A percentile compares a stretch with the other conserved stretches of the same genome.
These are phyloP conservation scores for Colletotrichum sp. DNA, from an alignment of 2,329 filamentous ascomycete species.

Conservation along the genomic window DNA sequence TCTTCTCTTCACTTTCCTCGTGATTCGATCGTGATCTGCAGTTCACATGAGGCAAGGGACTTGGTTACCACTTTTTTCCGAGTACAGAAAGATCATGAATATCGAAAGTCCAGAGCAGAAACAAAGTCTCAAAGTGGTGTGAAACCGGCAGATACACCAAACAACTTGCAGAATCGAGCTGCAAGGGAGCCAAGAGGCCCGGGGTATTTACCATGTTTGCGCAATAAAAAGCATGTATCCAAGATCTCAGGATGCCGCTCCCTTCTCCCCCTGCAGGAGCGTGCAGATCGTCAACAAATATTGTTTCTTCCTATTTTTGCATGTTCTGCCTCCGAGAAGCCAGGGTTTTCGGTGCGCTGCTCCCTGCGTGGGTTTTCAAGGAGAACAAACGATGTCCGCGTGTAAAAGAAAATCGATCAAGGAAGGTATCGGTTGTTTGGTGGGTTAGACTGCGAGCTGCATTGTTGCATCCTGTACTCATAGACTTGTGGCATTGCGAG, in stretches of 20 bases:
- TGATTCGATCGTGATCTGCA: neutral
- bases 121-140: neutral
- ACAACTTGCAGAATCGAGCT: neutral
- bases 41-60: neutral
- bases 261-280: neutral
- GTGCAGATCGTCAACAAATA: neutral
- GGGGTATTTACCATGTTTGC: neutral
- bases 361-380: neutral
- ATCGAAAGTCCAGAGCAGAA: neutral
- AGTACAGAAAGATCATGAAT: neutral
- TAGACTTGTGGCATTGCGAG: accelerated
- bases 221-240: neutral
- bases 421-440: accelerated
- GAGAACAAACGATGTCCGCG: neutral
- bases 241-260: neutral
- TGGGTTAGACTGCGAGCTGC: neutral
- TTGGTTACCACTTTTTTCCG: neutral
- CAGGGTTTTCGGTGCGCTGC: neutral
- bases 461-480: neutral
- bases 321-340: neutral
- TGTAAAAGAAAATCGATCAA: neutral
- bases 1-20: neutral
- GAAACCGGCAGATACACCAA: neutral
- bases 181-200: neutral
- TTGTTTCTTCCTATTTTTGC: neutral